Percentiles rank a stretch among this genome's conserved stretches.
Conservation (phyloP, 129 eudicot genomes). For the Centrapalus pauciflorus region DNA sequence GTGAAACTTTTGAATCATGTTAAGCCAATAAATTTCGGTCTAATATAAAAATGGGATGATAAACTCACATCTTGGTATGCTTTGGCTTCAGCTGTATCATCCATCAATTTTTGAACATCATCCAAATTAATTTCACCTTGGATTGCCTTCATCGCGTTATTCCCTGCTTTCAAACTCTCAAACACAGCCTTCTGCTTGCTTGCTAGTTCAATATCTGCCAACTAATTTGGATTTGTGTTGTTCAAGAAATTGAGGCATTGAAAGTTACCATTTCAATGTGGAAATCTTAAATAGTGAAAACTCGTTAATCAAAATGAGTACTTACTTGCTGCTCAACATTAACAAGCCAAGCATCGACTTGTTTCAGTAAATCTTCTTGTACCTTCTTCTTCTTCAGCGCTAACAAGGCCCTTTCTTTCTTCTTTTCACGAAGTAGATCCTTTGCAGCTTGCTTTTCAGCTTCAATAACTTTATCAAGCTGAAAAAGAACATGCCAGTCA, state of each 20-base stretch:
- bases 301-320: background rate
- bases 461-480: conserved; percentile 91
- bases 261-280: background rate
- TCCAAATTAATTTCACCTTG: conserved; percentile 91
- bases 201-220: conserved; percentile 95
- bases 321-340: conserved; percentile 98
- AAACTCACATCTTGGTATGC: conserved; percentile 95
- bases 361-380: conserved; percentile 89
- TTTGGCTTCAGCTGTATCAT: conserved; percentile 97
- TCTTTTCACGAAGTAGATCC: conserved; percentile 92
- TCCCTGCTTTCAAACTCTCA: conserved; percentile 92
- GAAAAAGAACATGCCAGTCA: conserved; percentile 18
- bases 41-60: background rate
- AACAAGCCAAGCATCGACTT: conserved; percentile 85
- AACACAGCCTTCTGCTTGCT: conserved; percentile 98
- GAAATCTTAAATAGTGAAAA: background rate
- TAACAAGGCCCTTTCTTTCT: conserved; percentile 87
- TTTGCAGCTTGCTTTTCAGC: conserved; percentile 98
- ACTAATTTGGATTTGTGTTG: conserved; percentile 38
- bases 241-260: background rate
- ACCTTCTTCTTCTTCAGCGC: conserved; percentile 88
- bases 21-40: background rate
- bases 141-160: conserved; percentile 80
- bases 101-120: conserved; percentile 97
- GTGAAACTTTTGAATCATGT: background rate